These are phyloP conservation scores for Chenopodium formosanum DNA, from an alignment of 148 eudicot species.

Conservation along the genomic window DNA sequence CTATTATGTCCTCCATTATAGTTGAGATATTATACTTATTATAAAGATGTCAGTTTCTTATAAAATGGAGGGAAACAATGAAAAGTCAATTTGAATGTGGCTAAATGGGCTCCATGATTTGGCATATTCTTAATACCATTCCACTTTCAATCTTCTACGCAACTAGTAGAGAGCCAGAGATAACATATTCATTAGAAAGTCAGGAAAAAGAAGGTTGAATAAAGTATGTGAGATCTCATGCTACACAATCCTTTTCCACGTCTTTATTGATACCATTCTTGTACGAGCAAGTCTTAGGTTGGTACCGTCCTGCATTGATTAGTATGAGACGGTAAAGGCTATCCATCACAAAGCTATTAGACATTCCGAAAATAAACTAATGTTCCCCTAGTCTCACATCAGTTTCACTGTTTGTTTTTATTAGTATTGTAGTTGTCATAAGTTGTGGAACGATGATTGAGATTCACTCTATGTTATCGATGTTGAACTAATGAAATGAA, in stretches of 20 bases:
- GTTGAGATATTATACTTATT: neutral
- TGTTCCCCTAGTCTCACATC: no score
- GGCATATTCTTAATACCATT: constrained; percentile 1
- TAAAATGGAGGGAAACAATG: no score
- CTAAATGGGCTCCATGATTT: neutral
- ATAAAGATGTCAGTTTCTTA: neutral
- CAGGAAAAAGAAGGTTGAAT: no score
- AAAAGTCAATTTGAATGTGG: neutral
- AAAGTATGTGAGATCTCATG: neutral
- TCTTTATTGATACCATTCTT: neutral
- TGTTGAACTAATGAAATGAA: neutral
- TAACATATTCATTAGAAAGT: neutral
- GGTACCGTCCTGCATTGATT: neutral
- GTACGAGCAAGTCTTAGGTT: neutral
- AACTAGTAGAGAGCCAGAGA: neutral
- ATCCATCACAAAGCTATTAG: no score
- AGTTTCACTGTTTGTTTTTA: no score
- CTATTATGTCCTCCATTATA: neutral
- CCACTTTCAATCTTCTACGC: neutral
- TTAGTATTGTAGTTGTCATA: no score
- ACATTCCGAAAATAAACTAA: no score
- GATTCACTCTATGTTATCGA: neutral
- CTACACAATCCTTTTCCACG: neutral
- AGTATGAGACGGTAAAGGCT: neutral
- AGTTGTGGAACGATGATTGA: no score